Evolutionary conservation across 768 basidiomycete genomes (phyloP), one percentile per base, ranked within the genome.

Genomic region (Tremella yokohamensis): DNA sequence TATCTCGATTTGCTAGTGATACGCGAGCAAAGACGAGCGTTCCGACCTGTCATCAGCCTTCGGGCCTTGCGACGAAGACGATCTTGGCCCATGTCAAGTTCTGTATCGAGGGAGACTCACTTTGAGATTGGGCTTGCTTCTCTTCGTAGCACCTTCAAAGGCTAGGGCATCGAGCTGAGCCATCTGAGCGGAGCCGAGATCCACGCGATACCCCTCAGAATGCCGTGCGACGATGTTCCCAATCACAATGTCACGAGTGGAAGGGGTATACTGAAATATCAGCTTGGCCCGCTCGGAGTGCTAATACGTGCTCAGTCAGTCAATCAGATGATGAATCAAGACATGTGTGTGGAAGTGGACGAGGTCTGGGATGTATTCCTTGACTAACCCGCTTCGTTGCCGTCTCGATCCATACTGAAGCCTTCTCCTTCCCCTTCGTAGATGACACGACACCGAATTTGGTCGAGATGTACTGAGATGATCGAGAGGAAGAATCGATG

Each of bases 71-170:
- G n/a, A 34, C 29, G 11, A 11, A 11, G 29, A 34, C 6, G 11
- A 34, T 4, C 6, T 4, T 11, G 29, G 29, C 29, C 29, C 8
- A 16, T 40, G 39, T 40, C 39, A 40, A 40, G 39, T 40, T 18
- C 42, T 45, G 15, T 16, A 8, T 15, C 6, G n/a, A 18, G 42
- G 15, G 19, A 40, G n/a, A 64, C 62, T 54, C 40, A 89, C 93
- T 80, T 93, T 97, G 57, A 99, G 82, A 76, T 90, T 90, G 25
- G 94, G 94, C 75, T 85, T 87, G 72, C 89, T 98, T 62, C 96
- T 79, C 80, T 94, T 97, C 20, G 90, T 90, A 9, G 92, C 96
- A 2, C 91, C 88, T 74, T 98, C 94, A 73, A 99, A 99, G 1
- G 96, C 92, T 26, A 97, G 82, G 0, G 84, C 88, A 66, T 97